Conservation (phyloP, 345 rosid genomes). For the Sonneratia caseolaris region DNA sequence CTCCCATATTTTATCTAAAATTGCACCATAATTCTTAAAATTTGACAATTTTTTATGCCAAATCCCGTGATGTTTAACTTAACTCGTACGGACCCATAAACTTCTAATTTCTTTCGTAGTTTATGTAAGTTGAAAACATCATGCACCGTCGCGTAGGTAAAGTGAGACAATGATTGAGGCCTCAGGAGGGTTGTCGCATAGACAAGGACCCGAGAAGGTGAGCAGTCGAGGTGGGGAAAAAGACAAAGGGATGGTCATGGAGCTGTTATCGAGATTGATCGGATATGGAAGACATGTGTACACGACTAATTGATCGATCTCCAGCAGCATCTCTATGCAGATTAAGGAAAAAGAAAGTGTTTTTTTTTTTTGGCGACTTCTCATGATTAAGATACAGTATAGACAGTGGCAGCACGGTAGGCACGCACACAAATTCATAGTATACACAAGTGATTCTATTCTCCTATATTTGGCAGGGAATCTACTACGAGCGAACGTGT, state of each 20-base stretch:
- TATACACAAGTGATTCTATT: neutral
- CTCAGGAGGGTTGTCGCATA: neutral
- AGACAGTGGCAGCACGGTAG: neutral
- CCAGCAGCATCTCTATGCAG: neutral
- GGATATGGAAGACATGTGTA: too few species aligned
- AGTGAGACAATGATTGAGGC: neutral
- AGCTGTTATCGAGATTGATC: too few species aligned
- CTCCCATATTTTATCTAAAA: too few species aligned
- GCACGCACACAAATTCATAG: neutral
- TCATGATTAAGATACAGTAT: neutral
- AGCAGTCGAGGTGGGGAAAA: neutral
- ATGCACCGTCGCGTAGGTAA: neutral
- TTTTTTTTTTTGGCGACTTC: too few species aligned
- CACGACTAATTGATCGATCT: neutral
- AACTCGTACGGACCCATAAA: too few species aligned
- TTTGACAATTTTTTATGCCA: too few species aligned
- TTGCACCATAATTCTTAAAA: too few species aligned
- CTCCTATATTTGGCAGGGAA: slow-evolving; percentile 3
- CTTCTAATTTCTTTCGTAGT: too few species aligned
- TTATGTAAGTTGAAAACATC: too few species aligned
- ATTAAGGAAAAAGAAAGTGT: neutral
- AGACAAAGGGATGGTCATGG: neutral
- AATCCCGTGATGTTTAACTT: too few species aligned
- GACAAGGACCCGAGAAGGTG: neutral
- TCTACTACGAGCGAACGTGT: neutral